phyloP scores from a whole-genome alignment of 805 yeast species.

The Lipomyces spencermartinsiae region DNA sequence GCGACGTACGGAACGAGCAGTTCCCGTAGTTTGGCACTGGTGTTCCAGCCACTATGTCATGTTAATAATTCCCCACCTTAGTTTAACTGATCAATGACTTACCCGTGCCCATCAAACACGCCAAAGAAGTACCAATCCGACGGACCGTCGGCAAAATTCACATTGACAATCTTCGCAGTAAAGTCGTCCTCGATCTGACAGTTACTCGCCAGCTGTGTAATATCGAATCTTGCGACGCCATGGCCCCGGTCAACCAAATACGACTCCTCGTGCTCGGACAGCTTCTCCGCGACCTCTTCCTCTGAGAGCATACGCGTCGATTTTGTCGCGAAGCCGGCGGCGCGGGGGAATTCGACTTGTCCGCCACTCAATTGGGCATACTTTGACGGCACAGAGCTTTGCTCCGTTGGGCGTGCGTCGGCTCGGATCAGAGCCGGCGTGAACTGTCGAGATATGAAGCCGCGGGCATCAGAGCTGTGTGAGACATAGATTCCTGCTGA shows the following conservation, averaged over 20 bases:
- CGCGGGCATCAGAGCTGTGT: background rate
- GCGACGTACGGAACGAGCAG: slow-evolving; percentile 79
- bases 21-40: slow-evolving; percentile 84
- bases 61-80: background rate
- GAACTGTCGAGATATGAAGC: slow-evolving; percentile 2
- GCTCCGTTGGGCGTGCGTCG: slow-evolving; percentile 27
- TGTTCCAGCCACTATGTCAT: slow-evolving; percentile 76
- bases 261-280: slow-evolving; percentile 80
- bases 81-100: background rate
- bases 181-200: slow-evolving; percentile 95
- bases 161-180: slow-evolving; percentile 68
- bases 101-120: slow-evolving; percentile 88
- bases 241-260: slow-evolving; percentile 74
- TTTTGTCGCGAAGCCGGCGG: slow-evolving; percentile 21
- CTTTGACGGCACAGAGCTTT: slow-evolving; percentile 9
- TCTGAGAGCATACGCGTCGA: slow-evolving; percentile 53
- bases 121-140: slow-evolving; percentile 95
- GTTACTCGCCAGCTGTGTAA: slow-evolving; percentile 87
- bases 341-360: slow-evolving; percentile 31
- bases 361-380: slow-evolving; percentile 8
- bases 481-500: slow-evolving; percentile 17
- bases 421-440: slow-evolving; percentile 17
- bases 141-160: slow-evolving; percentile 49
- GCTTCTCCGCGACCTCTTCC: slow-evolving; percentile 70
- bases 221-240: slow-evolving; percentile 87